phyloP scores from a whole-genome alignment of 2,329 filamentous ascomycete species.

The Penicillium expansum region DNA sequence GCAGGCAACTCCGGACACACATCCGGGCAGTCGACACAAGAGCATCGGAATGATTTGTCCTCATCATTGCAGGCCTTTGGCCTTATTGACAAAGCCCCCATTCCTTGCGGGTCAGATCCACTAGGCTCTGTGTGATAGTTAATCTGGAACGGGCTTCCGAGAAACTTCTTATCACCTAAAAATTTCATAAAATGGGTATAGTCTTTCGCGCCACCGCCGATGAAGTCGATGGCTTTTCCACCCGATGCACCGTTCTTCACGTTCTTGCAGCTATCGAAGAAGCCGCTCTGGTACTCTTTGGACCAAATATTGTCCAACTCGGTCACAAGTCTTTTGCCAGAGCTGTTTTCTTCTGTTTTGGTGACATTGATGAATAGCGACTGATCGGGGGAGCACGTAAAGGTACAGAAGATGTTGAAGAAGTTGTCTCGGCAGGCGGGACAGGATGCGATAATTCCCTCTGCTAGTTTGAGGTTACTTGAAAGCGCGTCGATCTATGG shows the following conservation, averaged over 20 bases:
- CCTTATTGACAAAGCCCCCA: slow-evolving; percentile 68
- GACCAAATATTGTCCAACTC: slow-evolving; percentile 89
- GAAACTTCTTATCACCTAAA: slow-evolving; percentile 82
- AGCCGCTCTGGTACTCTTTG: slow-evolving; percentile 76
- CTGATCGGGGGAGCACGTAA: slow-evolving; percentile 96
- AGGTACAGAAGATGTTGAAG: slow-evolving; percentile 96
- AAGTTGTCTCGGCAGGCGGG: slow-evolving; percentile 98
- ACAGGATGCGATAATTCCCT: slow-evolving; percentile 85
- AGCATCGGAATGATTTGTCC: slow-evolving; percentile 81
- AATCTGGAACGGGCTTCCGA: slow-evolving; percentile 95
- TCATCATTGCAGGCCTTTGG: slow-evolving; percentile 87
- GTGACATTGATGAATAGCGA: slow-evolving; percentile 95
- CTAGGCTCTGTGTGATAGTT: slow-evolving; percentile 69
- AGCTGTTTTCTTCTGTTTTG: slow-evolving; percentile 57
- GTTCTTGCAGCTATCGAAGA: slow-evolving; percentile 97
- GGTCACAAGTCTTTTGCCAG: slow-evolving; percentile 66
- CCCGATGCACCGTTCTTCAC: slow-evolving; percentile 97
- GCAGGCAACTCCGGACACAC: slow-evolving; percentile 80
- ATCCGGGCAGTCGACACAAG: slow-evolving; percentile 86
- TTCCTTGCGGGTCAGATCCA: slow-evolving; percentile 62
- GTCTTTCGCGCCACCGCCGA: slow-evolving; percentile 91
- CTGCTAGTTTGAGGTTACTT: slow-evolving; percentile 80
- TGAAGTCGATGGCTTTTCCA: slow-evolving; percentile 89
- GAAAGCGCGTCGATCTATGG: slow-evolving; percentile 71
- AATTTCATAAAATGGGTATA: slow-evolving; percentile 86